These are phyloP conservation scores for Ensete ventricosum DNA, from an alignment of 176 grass and related monocot species.

Conservation along the genomic window DNA sequence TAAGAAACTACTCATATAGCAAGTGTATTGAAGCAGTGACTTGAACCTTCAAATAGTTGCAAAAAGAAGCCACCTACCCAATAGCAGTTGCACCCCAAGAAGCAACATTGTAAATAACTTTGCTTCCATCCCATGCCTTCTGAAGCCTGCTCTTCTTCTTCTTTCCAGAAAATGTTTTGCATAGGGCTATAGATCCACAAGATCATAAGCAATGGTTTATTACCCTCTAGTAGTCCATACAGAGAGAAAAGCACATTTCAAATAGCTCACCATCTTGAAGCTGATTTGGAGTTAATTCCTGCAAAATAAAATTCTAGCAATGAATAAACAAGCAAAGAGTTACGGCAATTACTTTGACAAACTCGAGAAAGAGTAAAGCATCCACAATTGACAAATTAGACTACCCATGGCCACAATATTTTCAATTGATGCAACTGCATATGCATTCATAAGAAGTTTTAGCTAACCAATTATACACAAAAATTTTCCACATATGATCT, in stretches of 20 bases:
- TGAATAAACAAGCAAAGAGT: conserved; percentile 12
- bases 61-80: conserved; percentile 34
- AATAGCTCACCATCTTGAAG: conserved; percentile 46
- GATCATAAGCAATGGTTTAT: not conserved
- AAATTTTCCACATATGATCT: not conserved
- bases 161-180: conserved; percentile 59
- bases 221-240: not conserved
- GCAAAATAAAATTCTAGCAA: conserved; percentile 32
- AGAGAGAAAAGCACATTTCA: not conserved
- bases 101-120: conserved; percentile 71
- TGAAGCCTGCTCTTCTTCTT: conserved; percentile 66
- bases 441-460: not conserved
- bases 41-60: not conserved
- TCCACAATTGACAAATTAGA: not conserved
- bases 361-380: not conserved
- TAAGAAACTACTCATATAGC: no score
- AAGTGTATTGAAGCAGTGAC: not conserved
- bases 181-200: conserved; percentile 35
- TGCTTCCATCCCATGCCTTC: conserved; percentile 86
- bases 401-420: not conserved
- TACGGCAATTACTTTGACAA: not conserved
- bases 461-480: not conserved
- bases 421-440: not conserved
- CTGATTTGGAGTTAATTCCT: conserved; percentile 77
- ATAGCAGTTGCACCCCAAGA: conserved; percentile 90